Conservation (phyloP, 139 green algal species). For the Chlamydomonas incerta region DNA sequence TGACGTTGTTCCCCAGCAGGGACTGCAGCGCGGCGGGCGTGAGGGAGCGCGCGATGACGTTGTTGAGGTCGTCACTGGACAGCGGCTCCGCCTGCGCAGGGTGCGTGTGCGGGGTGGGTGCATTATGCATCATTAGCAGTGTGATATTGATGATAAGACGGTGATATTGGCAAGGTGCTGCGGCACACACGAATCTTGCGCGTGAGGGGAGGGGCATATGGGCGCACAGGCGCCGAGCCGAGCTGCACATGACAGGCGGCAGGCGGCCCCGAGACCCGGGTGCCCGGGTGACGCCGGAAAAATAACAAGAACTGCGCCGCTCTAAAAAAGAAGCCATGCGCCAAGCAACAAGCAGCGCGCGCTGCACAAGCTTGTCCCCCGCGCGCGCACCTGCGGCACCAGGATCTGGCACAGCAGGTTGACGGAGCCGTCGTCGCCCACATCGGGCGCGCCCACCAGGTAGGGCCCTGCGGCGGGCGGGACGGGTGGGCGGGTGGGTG, state of each 20-base stretch:
- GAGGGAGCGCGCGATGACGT: constrained; percentile 1
- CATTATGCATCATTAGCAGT: too few species aligned
- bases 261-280: too few species aligned
- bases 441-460: not conserved
- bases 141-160: too few species aligned
- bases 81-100: constrained; percentile 5
- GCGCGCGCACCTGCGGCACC: not conserved
- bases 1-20: not conserved
- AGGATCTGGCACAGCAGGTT: constrained; percentile 20
- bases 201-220: too few species aligned
- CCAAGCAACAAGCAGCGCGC: not conserved
- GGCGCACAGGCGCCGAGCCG: too few species aligned
- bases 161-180: too few species aligned
- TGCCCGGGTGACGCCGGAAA: too few species aligned
- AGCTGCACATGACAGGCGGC: too few species aligned
- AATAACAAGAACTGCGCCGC: too few species aligned
- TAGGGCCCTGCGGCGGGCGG: constrained; percentile 6
- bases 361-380: not conserved
- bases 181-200: too few species aligned
- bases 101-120: too few species aligned
- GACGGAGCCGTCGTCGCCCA: not conserved
- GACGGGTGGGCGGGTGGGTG: too few species aligned
- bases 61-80: constrained; percentile 11
- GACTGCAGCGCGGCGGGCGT: not conserved
- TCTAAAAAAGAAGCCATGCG: not conserved